Conservation (phyloP, 176 grass and related monocot genomes). For the Oryza rufipogon region DNA sequence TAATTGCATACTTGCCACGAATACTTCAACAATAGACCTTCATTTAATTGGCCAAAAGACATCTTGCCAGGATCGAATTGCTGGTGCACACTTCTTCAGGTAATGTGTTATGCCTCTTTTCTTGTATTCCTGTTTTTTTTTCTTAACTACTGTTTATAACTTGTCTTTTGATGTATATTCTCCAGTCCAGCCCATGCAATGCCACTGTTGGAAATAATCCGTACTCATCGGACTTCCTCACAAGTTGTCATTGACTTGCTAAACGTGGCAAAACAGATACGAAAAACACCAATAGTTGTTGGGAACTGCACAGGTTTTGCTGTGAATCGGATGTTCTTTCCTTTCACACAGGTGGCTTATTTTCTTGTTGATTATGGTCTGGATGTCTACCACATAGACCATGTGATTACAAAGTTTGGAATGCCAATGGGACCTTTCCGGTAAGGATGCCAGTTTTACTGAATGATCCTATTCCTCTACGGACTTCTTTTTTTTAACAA, state of each 20-base stretch:
- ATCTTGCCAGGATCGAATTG: slow-evolving; percentile 66
- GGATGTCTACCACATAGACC: slow-evolving; percentile 77
- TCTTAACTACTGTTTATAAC: slow-evolving; percentile 32
- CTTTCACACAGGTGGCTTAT: slow-evolving; percentile 59
- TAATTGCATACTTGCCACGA: slow-evolving; percentile 76
- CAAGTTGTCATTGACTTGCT: slow-evolving; percentile 80
- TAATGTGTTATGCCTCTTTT: slow-evolving; percentile 40
- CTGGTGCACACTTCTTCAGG: slow-evolving; percentile 90
- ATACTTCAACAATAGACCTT: slow-evolving; percentile 89
- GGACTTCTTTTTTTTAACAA: neutral
- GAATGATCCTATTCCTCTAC: neutral
- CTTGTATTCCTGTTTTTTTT: slow-evolving; percentile 30
- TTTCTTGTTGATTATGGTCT: slow-evolving; percentile 82
- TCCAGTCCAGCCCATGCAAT: slow-evolving; percentile 82
- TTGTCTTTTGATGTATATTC: slow-evolving; percentile 15
- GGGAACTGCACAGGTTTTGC: slow-evolving; percentile 81
- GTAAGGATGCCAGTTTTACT: slow-evolving; percentile 45
- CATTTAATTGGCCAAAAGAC: slow-evolving; percentile 80
- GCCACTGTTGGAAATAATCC: slow-evolving; percentile 93
- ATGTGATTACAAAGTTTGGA: slow-evolving; percentile 68
- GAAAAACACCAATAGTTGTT: slow-evolving; percentile 80
- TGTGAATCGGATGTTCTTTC: slow-evolving; percentile 91
- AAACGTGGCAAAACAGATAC: slow-evolving; percentile 72
- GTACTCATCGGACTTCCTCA: slow-evolving; percentile 62
- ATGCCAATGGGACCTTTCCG: slow-evolving; percentile 95